Conservation (phyloP, 768 basidiomycete genomes). For the Kwoniella sp. region DNA sequence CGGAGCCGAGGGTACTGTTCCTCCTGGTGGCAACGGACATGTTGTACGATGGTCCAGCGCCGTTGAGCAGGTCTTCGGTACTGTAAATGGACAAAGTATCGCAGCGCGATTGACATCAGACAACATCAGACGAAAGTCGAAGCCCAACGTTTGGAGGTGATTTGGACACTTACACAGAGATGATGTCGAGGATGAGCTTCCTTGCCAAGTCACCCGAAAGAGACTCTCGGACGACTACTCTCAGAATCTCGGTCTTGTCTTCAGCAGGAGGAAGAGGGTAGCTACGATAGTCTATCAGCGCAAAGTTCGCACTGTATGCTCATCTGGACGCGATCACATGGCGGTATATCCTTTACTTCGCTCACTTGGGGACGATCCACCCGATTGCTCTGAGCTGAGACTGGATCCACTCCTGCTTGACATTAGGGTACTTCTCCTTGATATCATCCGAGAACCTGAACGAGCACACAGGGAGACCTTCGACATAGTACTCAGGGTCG, state of each 20-base stretch:
- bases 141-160: too few relatives aligned
- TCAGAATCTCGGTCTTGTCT: slow-evolving; percentile 63
- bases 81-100: slow-evolving; percentile 11
- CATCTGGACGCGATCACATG: too few relatives aligned
- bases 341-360: not conserved
- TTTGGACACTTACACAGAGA: slow-evolving; percentile 46
- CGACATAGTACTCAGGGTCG: slow-evolving; percentile 59
- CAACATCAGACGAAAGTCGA: too few relatives aligned
- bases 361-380: slow-evolving; percentile 66
- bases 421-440: slow-evolving; percentile 61
- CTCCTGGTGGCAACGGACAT: slow-evolving; percentile 34
- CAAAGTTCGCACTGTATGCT: too few relatives aligned
- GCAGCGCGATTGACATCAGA: too few relatives aligned
- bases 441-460: slow-evolving; percentile 64
- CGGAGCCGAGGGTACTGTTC: slow-evolving; percentile 1
- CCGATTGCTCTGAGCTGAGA: slow-evolving; percentile 61
- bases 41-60: slow-evolving; percentile 36
- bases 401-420: slow-evolving; percentile 60
- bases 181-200: slow-evolving; percentile 47
- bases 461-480: slow-evolving; percentile 63
- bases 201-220: slow-evolving; percentile 58
- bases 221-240: slow-evolving; percentile 66
- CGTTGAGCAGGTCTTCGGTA: slow-evolving; percentile 40
- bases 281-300: slow-evolving; percentile 28
- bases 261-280: slow-evolving; percentile 63